phyloP scores from a whole-genome alignment of 108 stramenopile species.

The Conticribra guillardii region DNA sequence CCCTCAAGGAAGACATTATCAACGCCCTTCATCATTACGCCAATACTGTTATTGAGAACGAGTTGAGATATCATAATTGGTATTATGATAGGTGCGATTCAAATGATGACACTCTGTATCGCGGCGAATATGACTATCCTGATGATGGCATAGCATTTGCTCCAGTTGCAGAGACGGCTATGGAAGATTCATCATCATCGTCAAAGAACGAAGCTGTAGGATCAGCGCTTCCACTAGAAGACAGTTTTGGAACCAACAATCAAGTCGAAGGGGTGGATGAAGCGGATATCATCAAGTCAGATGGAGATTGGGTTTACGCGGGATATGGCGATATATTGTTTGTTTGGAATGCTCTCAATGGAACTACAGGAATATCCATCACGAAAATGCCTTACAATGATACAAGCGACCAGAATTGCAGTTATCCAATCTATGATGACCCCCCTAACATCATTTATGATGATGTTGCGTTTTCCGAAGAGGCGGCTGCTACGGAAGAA shows the following conservation, averaged over 20 bases:
- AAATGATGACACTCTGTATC: conserved; percentile 21
- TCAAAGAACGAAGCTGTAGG: conserved; percentile 1
- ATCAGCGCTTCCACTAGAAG: conserved; percentile 27
- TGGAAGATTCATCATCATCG: not conserved
- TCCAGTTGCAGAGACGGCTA: not conserved
- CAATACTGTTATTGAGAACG: conserved; percentile 37
- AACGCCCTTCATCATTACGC: conserved; percentile 50
- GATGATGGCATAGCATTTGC: no score
- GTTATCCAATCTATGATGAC: not conserved
- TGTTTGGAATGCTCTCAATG: conserved; percentile 37
- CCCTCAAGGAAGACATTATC: conserved; percentile 43
- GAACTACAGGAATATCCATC: conserved; percentile 38
- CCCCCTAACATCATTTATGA: conserved; percentile 11
- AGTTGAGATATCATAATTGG: conserved; percentile 21
- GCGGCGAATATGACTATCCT: conserved; percentile 20
- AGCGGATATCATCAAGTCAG: conserved; percentile 55
- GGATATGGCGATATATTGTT: conserved; percentile 41
- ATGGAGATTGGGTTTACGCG: conserved; percentile 31
- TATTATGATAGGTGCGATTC: conserved; percentile 36
- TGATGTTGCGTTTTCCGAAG: conserved; percentile 2
- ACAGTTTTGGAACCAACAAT: conserved; percentile 53
- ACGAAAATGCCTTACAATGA: conserved; percentile 49
- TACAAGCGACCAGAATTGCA: conserved; percentile 16
- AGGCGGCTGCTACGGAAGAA: conserved; percentile 7
- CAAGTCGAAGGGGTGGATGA: conserved; percentile 58